Percentiles rank a stretch among this genome's conserved stretches.
phyloP scores from a whole-genome alignment of 805 yeast genomes.

The Lipomyces japonicus region DNA sequence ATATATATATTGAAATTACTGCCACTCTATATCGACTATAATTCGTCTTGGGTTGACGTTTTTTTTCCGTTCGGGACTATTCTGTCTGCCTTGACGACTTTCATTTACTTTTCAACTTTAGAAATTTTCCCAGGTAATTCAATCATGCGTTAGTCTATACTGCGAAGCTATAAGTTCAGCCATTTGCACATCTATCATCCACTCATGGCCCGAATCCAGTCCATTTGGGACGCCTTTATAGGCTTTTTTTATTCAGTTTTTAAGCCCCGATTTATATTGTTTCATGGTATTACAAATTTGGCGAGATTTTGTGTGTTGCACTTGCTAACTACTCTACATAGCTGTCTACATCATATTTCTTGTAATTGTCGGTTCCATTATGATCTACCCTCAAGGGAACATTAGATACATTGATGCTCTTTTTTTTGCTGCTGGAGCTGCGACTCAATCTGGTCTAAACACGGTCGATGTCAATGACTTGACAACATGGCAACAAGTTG shows the following conservation, averaged over 20 bases:
- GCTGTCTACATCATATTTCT: conserved; percentile 56
- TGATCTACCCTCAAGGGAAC: conserved; percentile 72
- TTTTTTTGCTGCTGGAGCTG: conserved; percentile 69
- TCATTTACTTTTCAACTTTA: too few relatives aligned
- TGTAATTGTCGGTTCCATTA: conserved; percentile 64
- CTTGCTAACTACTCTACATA: not conserved
- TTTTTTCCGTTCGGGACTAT: too few relatives aligned
- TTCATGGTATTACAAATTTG: conserved; percentile 20
- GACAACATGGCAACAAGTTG: conserved; percentile 73
- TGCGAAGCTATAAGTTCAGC: not conserved
- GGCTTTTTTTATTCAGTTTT: conserved; percentile 8
- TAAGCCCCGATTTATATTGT: conserved; percentile 24
- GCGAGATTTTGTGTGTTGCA: not conserved
- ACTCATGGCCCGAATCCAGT: not conserved
- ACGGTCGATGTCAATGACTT: conserved; percentile 66
- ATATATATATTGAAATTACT: too few relatives aligned
- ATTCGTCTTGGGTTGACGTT: too few relatives aligned
- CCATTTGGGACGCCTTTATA: not conserved
- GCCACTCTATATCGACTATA: too few relatives aligned
- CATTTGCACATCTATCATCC: not conserved
- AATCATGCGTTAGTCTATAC: too few relatives aligned
- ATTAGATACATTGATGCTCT: conserved; percentile 70
- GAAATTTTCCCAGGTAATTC: too few relatives aligned
- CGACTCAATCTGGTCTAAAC: conserved; percentile 90
- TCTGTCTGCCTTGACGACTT: too few relatives aligned